These are phyloP conservation scores for Cyberlindnera meyerae DNA, from an alignment of 805 yeast genomes.

Conservation along the genomic window DNA sequence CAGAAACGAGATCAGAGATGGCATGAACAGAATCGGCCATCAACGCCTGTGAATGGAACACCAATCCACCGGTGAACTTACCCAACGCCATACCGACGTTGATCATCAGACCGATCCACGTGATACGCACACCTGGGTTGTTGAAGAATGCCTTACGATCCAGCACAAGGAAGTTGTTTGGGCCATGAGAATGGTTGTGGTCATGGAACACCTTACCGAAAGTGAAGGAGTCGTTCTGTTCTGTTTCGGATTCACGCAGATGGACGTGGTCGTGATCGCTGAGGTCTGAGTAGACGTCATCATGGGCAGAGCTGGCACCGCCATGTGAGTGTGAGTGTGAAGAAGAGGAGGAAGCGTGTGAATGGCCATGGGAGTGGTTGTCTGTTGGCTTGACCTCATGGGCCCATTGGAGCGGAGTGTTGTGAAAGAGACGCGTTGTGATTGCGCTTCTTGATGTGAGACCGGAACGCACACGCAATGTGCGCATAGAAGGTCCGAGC, in stretches of 20 bases:
- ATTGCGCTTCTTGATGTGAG: no score
- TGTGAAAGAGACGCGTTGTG: no score
- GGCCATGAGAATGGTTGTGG: conserved; percentile 33
- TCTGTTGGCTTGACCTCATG: background rate
- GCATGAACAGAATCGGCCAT: conserved; percentile 96
- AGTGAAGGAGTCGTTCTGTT: conserved; percentile 34
- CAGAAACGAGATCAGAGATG: conserved; percentile 83
- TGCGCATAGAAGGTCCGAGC: background rate
- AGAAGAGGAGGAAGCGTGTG: conserved; percentile 18
- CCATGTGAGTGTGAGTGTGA: conserved; percentile 26
- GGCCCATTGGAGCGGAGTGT: no score
- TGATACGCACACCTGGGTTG: conserved; percentile 88
- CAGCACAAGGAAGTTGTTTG: conserved; percentile 29
- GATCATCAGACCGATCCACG: conserved; percentile 84
- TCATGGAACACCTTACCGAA: conserved; percentile 29
- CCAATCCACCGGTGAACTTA: conserved; percentile 84
- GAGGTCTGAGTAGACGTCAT: conserved; percentile 9
- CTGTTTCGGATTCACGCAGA: conserved; percentile 38
- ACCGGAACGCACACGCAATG: no score
- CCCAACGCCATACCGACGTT: conserved; percentile 83
- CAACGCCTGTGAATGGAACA: conserved; percentile 91
- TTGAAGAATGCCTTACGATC: conserved; percentile 41
- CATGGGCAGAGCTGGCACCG: no score
- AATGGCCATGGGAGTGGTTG: conserved; percentile 26
- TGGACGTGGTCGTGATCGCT: conserved; percentile 37